A percentile compares a stretch with the other conserved stretches of the same genome.
Evolutionary conservation across 2,329 filamentous ascomycete genomes (phyloP).

Genomic region (Curvularia eragrostidis): DNA sequence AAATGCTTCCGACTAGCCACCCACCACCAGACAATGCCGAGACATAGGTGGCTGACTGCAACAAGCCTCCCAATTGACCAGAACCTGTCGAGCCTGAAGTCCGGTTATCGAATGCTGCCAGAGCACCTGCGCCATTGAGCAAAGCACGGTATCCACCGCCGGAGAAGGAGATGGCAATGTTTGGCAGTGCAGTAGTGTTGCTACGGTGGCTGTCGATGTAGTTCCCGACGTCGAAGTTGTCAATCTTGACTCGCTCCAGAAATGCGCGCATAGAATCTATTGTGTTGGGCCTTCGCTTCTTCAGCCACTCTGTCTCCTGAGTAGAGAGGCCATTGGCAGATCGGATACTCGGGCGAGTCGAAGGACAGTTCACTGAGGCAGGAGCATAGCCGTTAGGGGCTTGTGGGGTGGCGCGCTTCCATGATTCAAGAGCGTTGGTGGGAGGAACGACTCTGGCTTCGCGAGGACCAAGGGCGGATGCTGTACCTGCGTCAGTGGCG

Average conservation of each 20-base stretch:
- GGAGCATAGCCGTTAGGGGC: slow-evolving; percentile 76
- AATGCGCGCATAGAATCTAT: slow-evolving; percentile 77
- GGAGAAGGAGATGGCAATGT: slow-evolving; percentile 78
- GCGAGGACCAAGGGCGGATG: slow-evolving; percentile 34
- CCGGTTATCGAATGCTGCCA: slow-evolving; percentile 80
- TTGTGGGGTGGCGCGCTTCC: slow-evolving; percentile 58
- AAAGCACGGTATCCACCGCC: slow-evolving; percentile 89
- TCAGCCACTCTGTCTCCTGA: slow-evolving; percentile 77
- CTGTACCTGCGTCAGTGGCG: slow-evolving; percentile 32
- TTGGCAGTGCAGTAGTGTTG: slow-evolving; percentile 66
- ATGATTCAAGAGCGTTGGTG: slow-evolving; percentile 25
- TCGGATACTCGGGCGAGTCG: slow-evolving; percentile 72
- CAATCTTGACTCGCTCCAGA: slow-evolving; percentile 73
- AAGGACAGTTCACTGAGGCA: slow-evolving; percentile 70
- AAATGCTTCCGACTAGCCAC: slow-evolving; percentile 85
- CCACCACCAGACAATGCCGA: slow-evolving; percentile 81
- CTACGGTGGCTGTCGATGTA: slow-evolving; percentile 70
- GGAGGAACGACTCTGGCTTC: slow-evolving; percentile 30
- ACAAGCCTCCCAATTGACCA: slow-evolving; percentile 78
- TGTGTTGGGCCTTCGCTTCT: slow-evolving; percentile 73
- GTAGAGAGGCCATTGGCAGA: slow-evolving; percentile 67
- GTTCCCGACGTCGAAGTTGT: slow-evolving; percentile 74
- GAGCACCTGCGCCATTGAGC: slow-evolving; percentile 79
- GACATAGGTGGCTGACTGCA: slow-evolving; percentile 83
- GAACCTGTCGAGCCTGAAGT: slow-evolving; percentile 65